Base-by-base conservation (phyloP, 225 moss, liverwort and hornwort genomes). In the Anthoceros angustus region DNA sequence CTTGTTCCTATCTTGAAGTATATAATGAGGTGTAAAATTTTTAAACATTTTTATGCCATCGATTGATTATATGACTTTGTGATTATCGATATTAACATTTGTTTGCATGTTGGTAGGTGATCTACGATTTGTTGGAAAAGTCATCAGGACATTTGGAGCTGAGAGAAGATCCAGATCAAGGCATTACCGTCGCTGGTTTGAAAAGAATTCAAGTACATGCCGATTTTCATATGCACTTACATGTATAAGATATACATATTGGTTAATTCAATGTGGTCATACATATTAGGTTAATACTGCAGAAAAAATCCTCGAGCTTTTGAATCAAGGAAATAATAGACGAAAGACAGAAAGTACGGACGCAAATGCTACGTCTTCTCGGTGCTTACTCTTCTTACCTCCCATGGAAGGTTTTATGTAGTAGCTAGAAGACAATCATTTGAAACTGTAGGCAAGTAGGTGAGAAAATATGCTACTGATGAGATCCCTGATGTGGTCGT, bases 271-370 rank as follows among this genome's bases (percentile, higher is more conserved):
- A 65, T 41, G 39, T 65, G 20, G 65, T 65, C 20, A 41, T 39
- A 40, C 42, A 39, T 25, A 38, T 64, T 75, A 87, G 88, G 88
- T 89, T 42, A 84, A 76, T 68, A 84, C 88, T 63, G 83, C 88
- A 16, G 88, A 86, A 73, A 89, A 86, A 72, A 89, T 89, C 41
- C 72, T 89, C 64, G 88, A 89, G 67, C 88, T 89, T 21, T 76
- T 89, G 23, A 82, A 84, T 68, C 88, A 89, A 74, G 88, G 88
- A 68, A 89, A 89, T 65, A 77, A 78, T 76, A 78, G 88, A 69
- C 83, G 88, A 45, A 89, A 89, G 73, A 89, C 88, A 61, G 88
- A 89, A 76, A 89, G 88, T 72, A 89, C 88, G 10, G 88, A 89
- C 77, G 86, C 88, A 42, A 89, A 89, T 73, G 88, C 88, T 25